Evolutionary conservation across 106 monocot species (phyloP).

Genomic region (Narthecium ossifragum): DNA sequence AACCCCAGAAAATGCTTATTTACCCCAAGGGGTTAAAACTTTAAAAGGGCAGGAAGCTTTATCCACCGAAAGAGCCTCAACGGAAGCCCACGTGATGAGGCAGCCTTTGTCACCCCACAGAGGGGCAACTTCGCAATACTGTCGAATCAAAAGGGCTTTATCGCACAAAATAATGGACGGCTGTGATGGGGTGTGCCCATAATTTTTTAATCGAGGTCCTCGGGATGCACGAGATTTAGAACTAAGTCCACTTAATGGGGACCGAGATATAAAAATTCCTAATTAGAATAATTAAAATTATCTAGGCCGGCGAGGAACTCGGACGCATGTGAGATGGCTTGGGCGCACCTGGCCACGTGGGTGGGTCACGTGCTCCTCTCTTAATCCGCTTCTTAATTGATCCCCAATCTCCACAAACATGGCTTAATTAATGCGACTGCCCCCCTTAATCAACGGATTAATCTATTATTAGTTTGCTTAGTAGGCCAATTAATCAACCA

Average conservation of each 20-base stretch:
- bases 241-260: too few relatives aligned
- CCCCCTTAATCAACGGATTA: too few relatives aligned
- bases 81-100: slow-evolving; percentile 6
- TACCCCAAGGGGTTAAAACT: not conserved
- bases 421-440: not conserved
- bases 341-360: not conserved
- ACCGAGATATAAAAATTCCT: not conserved
- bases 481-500: too few relatives aligned
- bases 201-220: not conserved
- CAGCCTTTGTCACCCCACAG: slow-evolving; percentile 1
- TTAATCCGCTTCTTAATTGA: slow-evolving; percentile 4
- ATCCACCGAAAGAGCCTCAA: slow-evolving; percentile 10
- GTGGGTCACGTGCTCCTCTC: slow-evolving; percentile 8
- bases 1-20: not conserved
- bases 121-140: not conserved
- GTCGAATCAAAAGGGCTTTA: not conserved
- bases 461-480: too few relatives aligned
- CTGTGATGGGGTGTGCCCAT: too few relatives aligned
- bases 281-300: not conserved
- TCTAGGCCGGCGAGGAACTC: too few relatives aligned
- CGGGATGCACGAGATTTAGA: not conserved
- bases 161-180: not conserved
- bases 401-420: not conserved
- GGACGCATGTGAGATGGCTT: slow-evolving; percentile 1
- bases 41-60: not conserved